Evolutionary conservation across 345 rosid species (phyloP), one percentile per base, ranked within the genome.

Genomic region (Corymbia maculata): DNA sequence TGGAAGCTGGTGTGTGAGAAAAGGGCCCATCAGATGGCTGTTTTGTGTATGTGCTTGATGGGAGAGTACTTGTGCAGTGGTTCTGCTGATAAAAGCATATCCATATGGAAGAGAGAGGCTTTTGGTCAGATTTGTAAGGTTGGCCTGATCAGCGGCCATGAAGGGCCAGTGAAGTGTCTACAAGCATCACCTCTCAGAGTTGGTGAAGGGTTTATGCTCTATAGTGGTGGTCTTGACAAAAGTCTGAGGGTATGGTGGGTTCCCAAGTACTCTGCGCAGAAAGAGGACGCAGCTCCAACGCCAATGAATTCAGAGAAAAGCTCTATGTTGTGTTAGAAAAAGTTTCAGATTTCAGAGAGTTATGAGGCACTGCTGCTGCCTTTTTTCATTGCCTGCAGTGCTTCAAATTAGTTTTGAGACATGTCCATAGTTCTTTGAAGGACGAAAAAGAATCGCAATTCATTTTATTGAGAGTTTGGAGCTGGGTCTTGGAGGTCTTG

Each of bases 161-260:
- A 91, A 57, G 99, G 97, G 47, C 99, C 99, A 2, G 97, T 98
- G 19, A 98, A 96, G 92, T 98, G 99, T 86, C 89, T 98, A 92
- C 99, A 98, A 45, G 98, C 94, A 22, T 96, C 95, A 47, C 90
- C 93, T 3, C 88, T 91, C 12, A 89, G 91, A 50, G 93, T 92
- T 36, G 98, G 95, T 64, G 91, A 89, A 86, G 95, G 97, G 51
- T 97, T 98, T 94, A 91, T 95, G 93, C 94, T 98, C 89, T 98
- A 98, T 85, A 97, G 99, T 87, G 99, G 99, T 44, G 92, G 99
- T 59, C 95, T 97, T 88, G 99, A 98, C 84, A 96, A 94, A 91
- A 95, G 97, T 87, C 89, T 98, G 51, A 96, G 98, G 79, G 97
- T 98, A 14, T 98, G 99, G 99, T 95, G 98, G 94, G 96, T 98